These are phyloP conservation scores for Cymbopogon citratus DNA, from an alignment of 176 grass and related monocot species.

Conservation along the genomic window DNA sequence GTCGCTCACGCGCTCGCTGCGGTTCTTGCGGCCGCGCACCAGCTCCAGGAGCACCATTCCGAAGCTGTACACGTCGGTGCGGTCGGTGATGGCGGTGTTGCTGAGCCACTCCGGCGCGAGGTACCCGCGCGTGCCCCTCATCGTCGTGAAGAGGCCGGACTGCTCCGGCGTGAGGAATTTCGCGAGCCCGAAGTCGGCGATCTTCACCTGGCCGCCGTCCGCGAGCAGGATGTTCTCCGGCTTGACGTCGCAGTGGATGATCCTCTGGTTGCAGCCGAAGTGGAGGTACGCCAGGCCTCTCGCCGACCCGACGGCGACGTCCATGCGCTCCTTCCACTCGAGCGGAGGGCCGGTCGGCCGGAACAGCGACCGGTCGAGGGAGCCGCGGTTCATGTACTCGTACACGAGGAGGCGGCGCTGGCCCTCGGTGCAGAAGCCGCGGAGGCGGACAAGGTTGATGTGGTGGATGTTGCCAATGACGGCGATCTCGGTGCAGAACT, in stretches of 20 bases:
- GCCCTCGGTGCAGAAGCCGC: constrained; percentile 63
- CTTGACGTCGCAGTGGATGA: constrained; percentile 89
- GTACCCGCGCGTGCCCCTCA: constrained; percentile 82
- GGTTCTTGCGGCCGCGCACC: constrained; percentile 71
- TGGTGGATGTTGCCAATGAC: constrained; percentile 94
- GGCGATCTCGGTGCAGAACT: constrained; percentile 88
- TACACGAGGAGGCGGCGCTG: constrained; percentile 65
- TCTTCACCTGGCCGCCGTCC: constrained; percentile 71
- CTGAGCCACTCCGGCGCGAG: constrained; percentile 80
- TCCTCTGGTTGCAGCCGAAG: constrained; percentile 65
- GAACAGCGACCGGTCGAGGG: constrained; percentile 69
- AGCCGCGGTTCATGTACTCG: constrained; percentile 78
- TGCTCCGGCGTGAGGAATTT: constrained; percentile 78
- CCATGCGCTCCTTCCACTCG: constrained; percentile 65
- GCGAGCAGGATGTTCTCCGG: constrained; percentile 87
- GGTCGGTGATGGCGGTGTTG: constrained; percentile 76
- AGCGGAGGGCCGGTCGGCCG: constrained; percentile 16
- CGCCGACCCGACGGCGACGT: constrained; percentile 63
- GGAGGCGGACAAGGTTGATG: constrained; percentile 74
- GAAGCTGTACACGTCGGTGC: constrained; percentile 77
- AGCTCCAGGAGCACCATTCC: constrained; percentile 81
- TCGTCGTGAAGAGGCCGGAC: constrained; percentile 78
- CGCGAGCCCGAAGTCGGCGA: constrained; percentile 79
- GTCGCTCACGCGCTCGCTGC: constrained; percentile 44
- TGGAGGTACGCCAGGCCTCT: constrained; percentile 83